Conservation (phyloP, 2,329 filamentous ascomycete genomes). For the Cytospora schulzeri region DNA sequence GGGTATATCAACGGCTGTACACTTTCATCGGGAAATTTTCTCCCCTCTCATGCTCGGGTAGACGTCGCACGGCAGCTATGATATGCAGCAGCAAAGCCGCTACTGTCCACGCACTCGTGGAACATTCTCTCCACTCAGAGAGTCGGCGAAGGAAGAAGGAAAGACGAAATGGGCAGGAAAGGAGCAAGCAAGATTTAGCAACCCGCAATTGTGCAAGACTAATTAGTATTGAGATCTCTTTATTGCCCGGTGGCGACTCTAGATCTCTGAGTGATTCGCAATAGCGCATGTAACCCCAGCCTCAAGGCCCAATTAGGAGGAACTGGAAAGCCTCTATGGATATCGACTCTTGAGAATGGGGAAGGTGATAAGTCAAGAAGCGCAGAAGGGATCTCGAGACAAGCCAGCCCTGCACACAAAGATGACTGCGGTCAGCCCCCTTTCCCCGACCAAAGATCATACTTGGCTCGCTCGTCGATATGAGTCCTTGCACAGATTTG, state of each 20-base stretch:
- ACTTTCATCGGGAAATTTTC: conserved; percentile 39
- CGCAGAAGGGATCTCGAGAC: conserved; percentile 1
- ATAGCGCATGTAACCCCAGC: neutral
- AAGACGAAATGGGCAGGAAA: neutral
- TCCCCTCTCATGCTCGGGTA: conserved; percentile 36
- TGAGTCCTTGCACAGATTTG: conserved; percentile 15
- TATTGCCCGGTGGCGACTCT: conserved; percentile 1
- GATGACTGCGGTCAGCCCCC: conserved; percentile 10
- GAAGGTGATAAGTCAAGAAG: conserved; percentile 9
- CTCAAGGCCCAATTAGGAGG: neutral
- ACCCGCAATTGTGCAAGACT: neutral
- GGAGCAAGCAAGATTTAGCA: conserved; percentile 8
- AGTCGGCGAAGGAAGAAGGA: conserved; percentile 15
- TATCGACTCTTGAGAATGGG: neutral
- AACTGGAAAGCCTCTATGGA: neutral
- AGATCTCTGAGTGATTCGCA: neutral
- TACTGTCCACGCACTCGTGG: conserved; percentile 23
- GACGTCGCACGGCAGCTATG: conserved; percentile 35
- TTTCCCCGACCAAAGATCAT: neutral
- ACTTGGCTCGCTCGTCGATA: conserved; percentile 3
- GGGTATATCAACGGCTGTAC: conserved; percentile 36
- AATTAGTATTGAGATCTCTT: neutral
- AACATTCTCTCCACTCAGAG: conserved; percentile 20
- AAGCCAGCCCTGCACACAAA: neutral
- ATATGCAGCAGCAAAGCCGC: conserved; percentile 35